Percentiles rank a stretch among this genome's conserved stretches.
These are phyloP conservation scores for Knufia fluminis DNA, from an alignment of 2,329 filamentous ascomycete genomes.

Conservation along the genomic window DNA sequence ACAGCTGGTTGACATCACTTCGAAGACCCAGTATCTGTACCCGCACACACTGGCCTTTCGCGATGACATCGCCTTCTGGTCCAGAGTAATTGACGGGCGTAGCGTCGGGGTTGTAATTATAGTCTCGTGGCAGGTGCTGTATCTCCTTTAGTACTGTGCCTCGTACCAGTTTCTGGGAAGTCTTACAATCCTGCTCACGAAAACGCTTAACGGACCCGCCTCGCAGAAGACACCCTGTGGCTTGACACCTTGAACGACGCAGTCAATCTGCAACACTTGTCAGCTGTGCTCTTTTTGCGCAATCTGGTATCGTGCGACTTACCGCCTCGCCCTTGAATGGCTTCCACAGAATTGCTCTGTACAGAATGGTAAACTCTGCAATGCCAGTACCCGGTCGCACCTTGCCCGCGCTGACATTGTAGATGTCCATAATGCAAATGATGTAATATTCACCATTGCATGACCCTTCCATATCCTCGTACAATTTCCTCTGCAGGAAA, in stretches of 20 bases:
- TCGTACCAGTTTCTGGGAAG: not conserved
- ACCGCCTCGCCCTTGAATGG: slow-evolving; percentile 98
- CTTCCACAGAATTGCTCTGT: slow-evolving; percentile 93
- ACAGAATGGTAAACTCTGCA: slow-evolving; percentile 89
- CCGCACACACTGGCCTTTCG: slow-evolving; percentile 85
- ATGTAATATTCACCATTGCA: slow-evolving; percentile 96
- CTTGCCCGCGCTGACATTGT: slow-evolving; percentile 86
- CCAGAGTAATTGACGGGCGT: slow-evolving; percentile 96
- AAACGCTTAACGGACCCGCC: slow-evolving; percentile 40
- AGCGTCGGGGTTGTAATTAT: slow-evolving; percentile 90
- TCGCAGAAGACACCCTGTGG: slow-evolving; percentile 68
- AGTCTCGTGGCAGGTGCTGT: slow-evolving; percentile 66
- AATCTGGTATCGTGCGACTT: slow-evolving; percentile 8
- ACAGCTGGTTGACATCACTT: slow-evolving; percentile 90
- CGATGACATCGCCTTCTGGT: slow-evolving; percentile 79
- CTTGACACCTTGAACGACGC: slow-evolving; percentile 84
- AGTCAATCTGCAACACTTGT: slow-evolving; percentile 63
- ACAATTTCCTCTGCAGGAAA: slow-evolving; percentile 77
- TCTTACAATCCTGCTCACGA: slow-evolving; percentile 40
- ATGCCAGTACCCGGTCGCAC: slow-evolving; percentile 86
- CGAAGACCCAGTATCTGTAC: slow-evolving; percentile 91
- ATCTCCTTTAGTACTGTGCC: slow-evolving; percentile 10
- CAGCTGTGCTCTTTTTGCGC: slow-evolving; percentile 4
- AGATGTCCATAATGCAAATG: slow-evolving; percentile 94
- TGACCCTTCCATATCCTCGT: slow-evolving; percentile 88